These are phyloP conservation scores for Hirschioporus abietinus DNA, from an alignment of 768 basidiomycete genomes.

Conservation along the genomic window DNA sequence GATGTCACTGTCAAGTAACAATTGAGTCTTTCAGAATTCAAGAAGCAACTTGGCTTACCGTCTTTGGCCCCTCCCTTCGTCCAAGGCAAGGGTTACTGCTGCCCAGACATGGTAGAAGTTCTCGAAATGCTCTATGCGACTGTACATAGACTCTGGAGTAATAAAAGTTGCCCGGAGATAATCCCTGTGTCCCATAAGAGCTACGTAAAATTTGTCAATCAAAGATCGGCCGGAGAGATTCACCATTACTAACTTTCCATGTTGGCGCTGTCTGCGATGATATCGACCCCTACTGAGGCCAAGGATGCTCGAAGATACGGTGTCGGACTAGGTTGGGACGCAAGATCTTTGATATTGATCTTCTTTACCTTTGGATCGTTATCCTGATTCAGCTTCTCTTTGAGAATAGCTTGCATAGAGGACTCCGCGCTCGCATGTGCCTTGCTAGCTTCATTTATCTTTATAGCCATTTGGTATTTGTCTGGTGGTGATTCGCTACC, in stretches of 20 bases:
- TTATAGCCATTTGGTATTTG: neutral
- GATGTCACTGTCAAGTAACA: neutral
- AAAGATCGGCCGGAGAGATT: neutral
- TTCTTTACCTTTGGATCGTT: neutral
- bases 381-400: neutral
- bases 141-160: constrained; percentile 28
- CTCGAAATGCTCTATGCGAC: constrained; percentile 20
- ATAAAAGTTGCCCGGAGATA: constrained; percentile 28
- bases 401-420: neutral
- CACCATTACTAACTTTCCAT: constrained; percentile 33
- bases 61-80: constrained; percentile 13
- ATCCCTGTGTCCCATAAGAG: constrained; percentile 25
- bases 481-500: neutral
- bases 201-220: constrained; percentile 13
- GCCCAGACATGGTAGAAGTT: constrained; percentile 31
- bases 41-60: neutral
- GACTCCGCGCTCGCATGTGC: neutral
- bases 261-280: constrained; percentile 40
- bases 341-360: neutral
- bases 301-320: neutral
- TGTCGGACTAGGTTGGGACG: neutral
- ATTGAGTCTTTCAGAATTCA: constrained; percentile 11
- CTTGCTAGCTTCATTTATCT: neutral
- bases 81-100: constrained; percentile 25
- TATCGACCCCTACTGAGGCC: constrained; percentile 12